Base-by-base conservation (phyloP, 805 yeast species). In the Yarrowia bubula region DNA sequence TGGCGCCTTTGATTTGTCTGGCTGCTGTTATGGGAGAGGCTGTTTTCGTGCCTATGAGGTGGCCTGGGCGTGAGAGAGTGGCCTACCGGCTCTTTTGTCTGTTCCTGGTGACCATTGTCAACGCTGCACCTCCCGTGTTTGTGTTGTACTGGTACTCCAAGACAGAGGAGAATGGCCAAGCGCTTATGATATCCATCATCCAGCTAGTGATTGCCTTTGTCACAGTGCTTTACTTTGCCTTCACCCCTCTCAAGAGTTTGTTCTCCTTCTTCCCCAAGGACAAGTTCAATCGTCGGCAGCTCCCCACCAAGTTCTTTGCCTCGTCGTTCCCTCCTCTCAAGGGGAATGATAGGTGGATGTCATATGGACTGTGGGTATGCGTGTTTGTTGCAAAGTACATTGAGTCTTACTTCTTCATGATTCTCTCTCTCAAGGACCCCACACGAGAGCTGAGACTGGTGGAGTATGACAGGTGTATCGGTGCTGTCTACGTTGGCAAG, bases 51-150 rank as follows among this genome's bases (percentile, higher is more conserved):
- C 99, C 99, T 70, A 87, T 98, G 79, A 85, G 88, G 71, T 96
- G 98, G 98, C 96, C 98, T 35, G 99, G 99, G 78, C 98, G 98
- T 76, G 98, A 93, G 80, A 97, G 90, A 76, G 83, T 95, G 74
- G 80, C 90, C 37, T 90, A 97, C 79, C 87, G 99, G 75, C 81
- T 95, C 71, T 75, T 87, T 81, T 88, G 92, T 75, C 77, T 93
- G 75, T 69, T 87, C 60, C 69, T 84, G 55, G 84, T 92, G 70
- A 76, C 88, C 2, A 11, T 79, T 0, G 32, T 83, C 2, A 83
- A 83, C 66, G 69, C 80, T 1, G 71, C 76, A 0, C 95, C 96
- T 0, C 74, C 83, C 0, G 68, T 83, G 1, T 84, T 81, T 69
- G 75, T 87, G 15, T 78, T 86, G 63, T 76, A 74, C 0, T 69